Evolutionary conservation across 441 rosid genomes (phyloP), one percentile per base, ranked within the genome.

Genomic region (Theobroma grandiflorum): DNA sequence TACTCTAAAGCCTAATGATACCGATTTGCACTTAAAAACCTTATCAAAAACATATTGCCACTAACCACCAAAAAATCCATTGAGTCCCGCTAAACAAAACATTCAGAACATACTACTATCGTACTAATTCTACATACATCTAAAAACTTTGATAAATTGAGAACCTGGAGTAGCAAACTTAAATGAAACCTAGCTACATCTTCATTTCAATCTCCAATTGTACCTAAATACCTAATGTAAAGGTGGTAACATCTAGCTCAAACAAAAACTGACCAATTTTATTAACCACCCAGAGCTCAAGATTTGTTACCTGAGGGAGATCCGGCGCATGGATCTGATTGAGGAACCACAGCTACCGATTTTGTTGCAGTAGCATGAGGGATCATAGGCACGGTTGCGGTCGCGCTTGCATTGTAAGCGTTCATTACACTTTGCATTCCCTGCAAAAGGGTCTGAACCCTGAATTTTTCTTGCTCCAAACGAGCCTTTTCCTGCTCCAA

Each of bases 371-470:
- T 66, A 62, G 80, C 66, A 62, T 14, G 58, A 26, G 85, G 88
- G 38, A 86, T 78, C 63, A 71, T 35, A 1, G 89, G 90, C 16
- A 82, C 57, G 50, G 90, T 61, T 33, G 79, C 33, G 22, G 7
- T 50, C 3, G 75, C 79, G 77, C 81, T 76, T 12, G 90, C 78
- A 76, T 95, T 96, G 82, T 91, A 95, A 76, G 77, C 75, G 43
- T 86, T 91, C 98, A 95, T 91, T 3, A 86, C 97, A 70, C 85
- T 86, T 73, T 96, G 97, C 95, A 95, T 91, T 1, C 98, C 95
- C 45, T 88, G 88, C 82, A 96, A 80, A 1, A 93, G 91, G 15
- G 81, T 59, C 12, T 91, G 93, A 50, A 95, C 91, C 81, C 97
- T 89, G 53, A 68, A 26, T 35, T 83, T 93, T 80, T 96, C 97